A percentile compares a stretch with the other conserved stretches of the same genome.
phyloP scores from a whole-genome alignment of 2,329 filamentous ascomycete genomes.

The Xylariaceae sp. region DNA sequence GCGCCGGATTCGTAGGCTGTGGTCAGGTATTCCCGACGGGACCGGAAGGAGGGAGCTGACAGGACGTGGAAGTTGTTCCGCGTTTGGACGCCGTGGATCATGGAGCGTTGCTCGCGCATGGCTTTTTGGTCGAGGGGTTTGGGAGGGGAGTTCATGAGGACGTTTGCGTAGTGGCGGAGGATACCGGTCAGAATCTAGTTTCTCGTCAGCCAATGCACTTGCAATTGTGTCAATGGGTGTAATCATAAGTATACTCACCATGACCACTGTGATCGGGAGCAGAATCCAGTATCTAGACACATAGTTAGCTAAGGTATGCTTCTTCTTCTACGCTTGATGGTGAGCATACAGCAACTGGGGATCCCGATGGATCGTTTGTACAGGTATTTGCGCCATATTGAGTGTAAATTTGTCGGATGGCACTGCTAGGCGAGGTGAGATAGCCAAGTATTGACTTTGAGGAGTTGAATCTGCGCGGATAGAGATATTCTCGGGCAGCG shows the following conservation, averaged over 20 bases:
- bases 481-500: not conserved
- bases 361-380: conserved; percentile 97
- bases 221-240: conserved; percentile 7
- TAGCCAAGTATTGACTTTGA: not conserved
- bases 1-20: conserved; percentile 78
- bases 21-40: conserved; percentile 76
- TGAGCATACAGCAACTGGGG: conserved; percentile 85
- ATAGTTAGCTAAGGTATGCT: conserved; percentile 12
- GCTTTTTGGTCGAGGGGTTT: conserved; percentile 74
- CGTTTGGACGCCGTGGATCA: conserved; percentile 79
- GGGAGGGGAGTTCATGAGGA: conserved; percentile 80
- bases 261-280: conserved; percentile 93
- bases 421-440: conserved; percentile 1
- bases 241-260: conserved; percentile 54
- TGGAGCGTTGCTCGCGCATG: conserved; percentile 80
- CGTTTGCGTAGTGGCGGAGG: conserved; percentile 90
- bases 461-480: conserved; percentile 1
- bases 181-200: conserved; percentile 84
- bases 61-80: conserved; percentile 79
- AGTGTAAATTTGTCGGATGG: conserved; percentile 7
- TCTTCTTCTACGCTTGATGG: not conserved
- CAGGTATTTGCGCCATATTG: conserved; percentile 75
- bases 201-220: not conserved
- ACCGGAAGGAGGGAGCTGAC: conserved; percentile 70
- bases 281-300: conserved; percentile 90